Base-by-base conservation (phyloP, 768 basidiomycete species). In the Lactarius psammicola region DNA sequence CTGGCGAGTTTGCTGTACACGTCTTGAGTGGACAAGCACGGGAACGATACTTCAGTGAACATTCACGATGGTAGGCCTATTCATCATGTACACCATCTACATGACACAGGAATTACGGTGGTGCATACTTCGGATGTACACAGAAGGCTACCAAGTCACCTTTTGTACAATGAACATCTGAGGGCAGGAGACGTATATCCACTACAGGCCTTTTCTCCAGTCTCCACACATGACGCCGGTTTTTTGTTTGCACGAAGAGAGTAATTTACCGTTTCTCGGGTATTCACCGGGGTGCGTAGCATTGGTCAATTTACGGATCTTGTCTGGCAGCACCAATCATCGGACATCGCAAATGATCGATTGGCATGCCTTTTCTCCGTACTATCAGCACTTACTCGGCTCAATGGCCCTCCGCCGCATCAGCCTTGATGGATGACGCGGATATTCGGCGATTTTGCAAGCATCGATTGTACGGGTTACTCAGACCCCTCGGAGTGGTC, bases 1-100 rank as follows among this genome's bases (percentile, higher is more conserved):
- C 85, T 8, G 91, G 91, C 34, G 81, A 85, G 55, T 89, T 92
- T 79, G 92, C 86, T 0, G 85, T 94, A 26, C 92, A 94, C 72
- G 79, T 94, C 56, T 70, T 93, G 65, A 89, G 87, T 76, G 82
- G 76, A 63, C 80, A 82, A 31, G 87, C 88, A 30, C 79, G 84
- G 67, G 83, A 87, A 68, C 86, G 84, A 74, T 93, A 87, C 78
- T 92, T 93, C 72, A 72, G 72, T 10, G 62, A 70, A 31, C 63
- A 67, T 64, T 64, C 72, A 11, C 69, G 68, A 11, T 78, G 78
- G 79, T 78, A 57, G 64, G 44, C 30, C 13, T 23, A 4, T 53
- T 17, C 20, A 28, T 30, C 18, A n/a, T n/a, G 28, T 38, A 53
- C 23, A 15, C 18, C 46, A 26, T 36, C 60, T 28, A n/a, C 51